Conservation (phyloP, 192 early-diverging fungal genomes). For the Coemansia sp. region DNA sequence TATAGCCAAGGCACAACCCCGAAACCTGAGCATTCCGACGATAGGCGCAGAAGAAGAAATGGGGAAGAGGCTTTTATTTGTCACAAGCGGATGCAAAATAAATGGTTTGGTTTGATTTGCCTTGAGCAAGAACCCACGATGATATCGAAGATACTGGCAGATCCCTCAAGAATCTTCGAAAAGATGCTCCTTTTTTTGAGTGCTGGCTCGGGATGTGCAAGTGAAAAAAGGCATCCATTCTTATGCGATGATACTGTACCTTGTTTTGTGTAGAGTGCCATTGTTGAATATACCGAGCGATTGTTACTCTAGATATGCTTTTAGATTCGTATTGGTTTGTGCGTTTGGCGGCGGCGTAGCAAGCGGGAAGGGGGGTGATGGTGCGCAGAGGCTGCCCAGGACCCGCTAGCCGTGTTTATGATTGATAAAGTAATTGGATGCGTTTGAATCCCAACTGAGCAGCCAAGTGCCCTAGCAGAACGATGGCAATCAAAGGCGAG, state of each 20-base stretch:
- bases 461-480: not conserved
- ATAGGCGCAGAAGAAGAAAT: not conserved
- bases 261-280: slow-evolving; percentile 46
- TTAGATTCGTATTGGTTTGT: not conserved
- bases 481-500: not conserved
- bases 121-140: not conserved
- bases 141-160: not conserved
- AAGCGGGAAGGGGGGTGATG: not conserved
- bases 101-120: not conserved
- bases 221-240: not conserved
- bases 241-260: slow-evolving; percentile 17
- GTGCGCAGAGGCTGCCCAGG: not conserved
- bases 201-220: not conserved
- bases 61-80: not conserved
- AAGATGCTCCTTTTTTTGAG: not conserved
- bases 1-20: not conserved
- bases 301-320: not conserved
- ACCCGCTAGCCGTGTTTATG: not conserved
- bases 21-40: not conserved
- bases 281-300: slow-evolving; percentile 8
- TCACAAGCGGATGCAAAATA: not conserved
- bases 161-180: not conserved
- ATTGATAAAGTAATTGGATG: not conserved
- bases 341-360: not conserved
- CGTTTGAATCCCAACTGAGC: not conserved